Evolutionary conservation across 257 asterid species (phyloP), one percentile per base, ranked within the genome.

Genomic region (Ligustrum vulgare): DNA sequence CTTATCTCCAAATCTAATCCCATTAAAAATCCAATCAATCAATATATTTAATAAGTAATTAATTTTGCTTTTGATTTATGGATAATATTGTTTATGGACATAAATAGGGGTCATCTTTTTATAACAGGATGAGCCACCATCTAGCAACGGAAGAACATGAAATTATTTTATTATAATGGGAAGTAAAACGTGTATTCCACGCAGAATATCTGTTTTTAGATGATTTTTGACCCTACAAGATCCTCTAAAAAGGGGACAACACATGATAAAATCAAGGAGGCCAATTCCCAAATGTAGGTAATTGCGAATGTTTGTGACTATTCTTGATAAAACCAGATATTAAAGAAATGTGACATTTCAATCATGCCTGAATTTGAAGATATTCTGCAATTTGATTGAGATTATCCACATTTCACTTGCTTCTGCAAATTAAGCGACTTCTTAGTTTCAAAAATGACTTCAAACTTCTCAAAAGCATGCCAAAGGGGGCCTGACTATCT

Each of bases 1-100:
- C 49, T 36, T 75, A 75, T 64, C 77, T 64, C 77, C 77, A 45
- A 62, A 75, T 51, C 69, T 47, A 34, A 67, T 68, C 41, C 45
- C 71, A 67, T 63, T 22, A 68, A 34, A 33, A 79, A 23, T 6
- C 72, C 58, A 60, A 34, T 23, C 58, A 8, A 28, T 37, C 71
- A 22, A 54, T 18, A 70, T 32, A 35, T 60, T 60, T 60, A 60
- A 60, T 60, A 1, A 20, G 32, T 3, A 60, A 23, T 60, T 60
- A 60, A 23, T 9, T 60, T 60, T 23, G 67, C 35, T 60, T 23
- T 60, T 58, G 75, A 60, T 60, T 39, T 3, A 15, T 15, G 49
- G 62, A 35, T 35, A n/a, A 56, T 41, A 41, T 41, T 41, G 49
- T 41, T 41, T 69, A n/a, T 45, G 54, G 68, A 62, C 63, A 69